Evolutionary conservation across 208 protist species (phyloP), one percentile per base, ranked within the genome.

Genomic region (Crithidia thermophila): DNA sequence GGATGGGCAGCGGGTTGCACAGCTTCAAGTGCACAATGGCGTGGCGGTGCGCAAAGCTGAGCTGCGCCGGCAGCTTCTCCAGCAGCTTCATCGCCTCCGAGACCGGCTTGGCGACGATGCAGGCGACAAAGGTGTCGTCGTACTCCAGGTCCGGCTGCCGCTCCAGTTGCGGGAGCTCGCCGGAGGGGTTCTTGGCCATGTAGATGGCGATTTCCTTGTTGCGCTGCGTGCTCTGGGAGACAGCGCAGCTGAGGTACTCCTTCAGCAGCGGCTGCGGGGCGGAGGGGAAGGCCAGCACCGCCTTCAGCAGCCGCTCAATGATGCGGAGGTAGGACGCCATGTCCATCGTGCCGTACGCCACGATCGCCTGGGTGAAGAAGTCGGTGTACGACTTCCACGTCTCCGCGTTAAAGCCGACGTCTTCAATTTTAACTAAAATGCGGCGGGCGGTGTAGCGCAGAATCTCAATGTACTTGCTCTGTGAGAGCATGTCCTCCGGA

Each of bases 1-100:
- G 78, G 31, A 88, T 80, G 2, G 53, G 53, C 7, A 89, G 69
- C 16, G 87, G 83, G 37, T 89, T 89, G n/a, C 34, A 77, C 28
- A 87, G 69, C 20, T 61, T 66, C 37, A 89, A 43, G 59, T 75
- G 75, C 30, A 93, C 43, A 13, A 89, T 65, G 43, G 70, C 79
- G 45, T 74, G 52, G 18, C 67, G 37, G 25, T 83, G 72, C 4
- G 77, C 78, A 52, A 90, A 82, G n/a, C 72, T 85, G 33, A 90
- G 52, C 42, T 67, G 64, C 16, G 25, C 21, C 27, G 84, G 83
- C 21, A 87, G 33, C 0, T 45, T 23, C 21, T 78, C 62, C 27
- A 82, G 34, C 11, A 82, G 36, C 1, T 21, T 27, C 20, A 61
- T 60, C 42, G 77, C 66, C 28, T 77, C 69, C 9, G 56, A 61